Evolutionary conservation across 2,329 filamentous ascomycete species (phyloP), one percentile per base, ranked within the genome.

Genomic region (Pseudogymnoascus sp.): DNA sequence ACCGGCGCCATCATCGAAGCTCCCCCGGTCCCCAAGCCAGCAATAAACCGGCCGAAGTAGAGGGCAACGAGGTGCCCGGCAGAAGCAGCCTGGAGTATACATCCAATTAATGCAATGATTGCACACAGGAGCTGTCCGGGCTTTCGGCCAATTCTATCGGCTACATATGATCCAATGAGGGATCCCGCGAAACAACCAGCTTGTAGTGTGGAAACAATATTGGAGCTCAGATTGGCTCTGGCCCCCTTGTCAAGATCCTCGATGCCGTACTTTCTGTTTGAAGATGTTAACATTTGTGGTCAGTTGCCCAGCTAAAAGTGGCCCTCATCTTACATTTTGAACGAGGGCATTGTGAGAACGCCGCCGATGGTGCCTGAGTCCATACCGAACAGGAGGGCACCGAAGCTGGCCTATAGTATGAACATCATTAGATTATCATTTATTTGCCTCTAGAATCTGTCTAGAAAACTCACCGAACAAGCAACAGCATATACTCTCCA

Each of bases 131-230:
- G 77, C 56, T 89, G 77, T n/a, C 56, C 31, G 5, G 31, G 37
- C 12, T 40, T 36, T 4, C 56, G 56, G 3, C 56, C 56, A 40
- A 60, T 23, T 21, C 28, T 36, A n/a, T 60, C 28, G 28, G 56
- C 28, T 16, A 40, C 56, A 14, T 40, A 60, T 3, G 31, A 36
- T 25, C 31, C 37, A 21, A 60, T 36, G 8, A 60, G 28, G 21
- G 31, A 60, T 12, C 31, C 85, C 42, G 81, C 75, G 70, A 88
- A 88, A 65, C 83, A 86, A 59, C 86, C 86, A 59, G 82, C 84
- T 72, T 88, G 85, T 9, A 88, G 79, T 0, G 84, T 86, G 11
- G 85, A 87, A 23, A 88, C 86, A 63, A 89, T 81, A 68, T 53
- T 9, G 8, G 43, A 49, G 43, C 43, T 49, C 23, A 28, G 43